Conservation (phyloP, 495 filamentous ascomycete species). For the Aspergillus carlsbadensis region DNA sequence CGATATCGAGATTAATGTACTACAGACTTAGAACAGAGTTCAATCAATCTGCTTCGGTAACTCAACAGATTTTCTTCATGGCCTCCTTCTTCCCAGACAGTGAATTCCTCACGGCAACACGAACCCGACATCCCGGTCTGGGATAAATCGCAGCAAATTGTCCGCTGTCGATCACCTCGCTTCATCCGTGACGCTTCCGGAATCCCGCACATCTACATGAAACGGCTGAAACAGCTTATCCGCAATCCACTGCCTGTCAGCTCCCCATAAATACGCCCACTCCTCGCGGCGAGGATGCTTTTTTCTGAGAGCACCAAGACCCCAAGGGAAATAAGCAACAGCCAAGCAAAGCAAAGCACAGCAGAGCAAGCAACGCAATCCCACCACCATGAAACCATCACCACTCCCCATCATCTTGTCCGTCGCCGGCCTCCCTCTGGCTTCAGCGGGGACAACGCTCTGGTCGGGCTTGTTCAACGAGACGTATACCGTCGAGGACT, state of each 20-base stretch:
- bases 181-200: not conserved
- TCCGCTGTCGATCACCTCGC: too few relatives aligned
- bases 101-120: too few relatives aligned
- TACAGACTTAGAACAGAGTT: not conserved
- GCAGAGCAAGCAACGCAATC: not conserved
- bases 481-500: conserved; percentile 17
- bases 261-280: not conserved
- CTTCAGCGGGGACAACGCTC: conserved; percentile 24
- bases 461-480: conserved; percentile 31
- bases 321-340: too few relatives aligned
- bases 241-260: not conserved
- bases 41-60: not conserved
- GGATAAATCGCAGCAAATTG: too few relatives aligned
- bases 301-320: too few relatives aligned
- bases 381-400: conserved; percentile 25
- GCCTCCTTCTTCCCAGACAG: too few relatives aligned
- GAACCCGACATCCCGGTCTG: too few relatives aligned
- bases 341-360: not conserved
- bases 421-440: conserved; percentile 13
- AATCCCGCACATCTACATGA: conserved; percentile 2
- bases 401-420: too few relatives aligned
- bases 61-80: too few relatives aligned
- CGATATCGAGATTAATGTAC: conserved; percentile 16
- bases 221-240: conserved; percentile 9
- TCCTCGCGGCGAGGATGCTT: too few relatives aligned